Percentiles rank a stretch among this genome's conserved stretches.
These are phyloP conservation scores for Kazachstania bromeliacearum DNA, from an alignment of 805 yeast species.

Conservation along the genomic window DNA sequence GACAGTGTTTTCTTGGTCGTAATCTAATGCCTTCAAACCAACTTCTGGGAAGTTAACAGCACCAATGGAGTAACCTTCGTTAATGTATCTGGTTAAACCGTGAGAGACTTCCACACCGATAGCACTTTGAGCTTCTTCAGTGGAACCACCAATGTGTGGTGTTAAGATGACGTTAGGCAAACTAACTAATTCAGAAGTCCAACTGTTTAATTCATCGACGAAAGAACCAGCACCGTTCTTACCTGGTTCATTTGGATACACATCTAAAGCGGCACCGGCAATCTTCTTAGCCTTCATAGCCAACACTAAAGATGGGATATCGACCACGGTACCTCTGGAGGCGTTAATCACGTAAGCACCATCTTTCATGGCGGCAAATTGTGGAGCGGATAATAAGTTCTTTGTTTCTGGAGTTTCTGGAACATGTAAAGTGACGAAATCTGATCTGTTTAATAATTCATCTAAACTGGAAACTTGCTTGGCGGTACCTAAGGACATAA, in stretches of 20 bases:
- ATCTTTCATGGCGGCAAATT: slow-evolving; percentile 91
- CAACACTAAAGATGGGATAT: slow-evolving; percentile 83
- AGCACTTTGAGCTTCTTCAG: slow-evolving; percentile 97
- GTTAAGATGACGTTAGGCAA: slow-evolving; percentile 85
- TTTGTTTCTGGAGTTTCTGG: slow-evolving; percentile 92
- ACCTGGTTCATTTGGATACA: slow-evolving; percentile 94
- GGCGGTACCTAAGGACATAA: slow-evolving; percentile 96
- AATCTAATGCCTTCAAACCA: slow-evolving; percentile 73
- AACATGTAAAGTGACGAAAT: slow-evolving; percentile 87
- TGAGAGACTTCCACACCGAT: slow-evolving; percentile 93
- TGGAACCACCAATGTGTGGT: slow-evolving; percentile 98
- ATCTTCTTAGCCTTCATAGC: slow-evolving; percentile 89
- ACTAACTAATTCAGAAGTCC: slow-evolving; percentile 74
- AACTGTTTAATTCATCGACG: slow-evolving; percentile 60
- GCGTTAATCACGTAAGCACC: slow-evolving; percentile 94
- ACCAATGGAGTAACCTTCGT: slow-evolving; percentile 90
- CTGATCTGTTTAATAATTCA: slow-evolving; percentile 71
- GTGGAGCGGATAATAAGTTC: slow-evolving; percentile 80
- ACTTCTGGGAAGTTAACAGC: slow-evolving; percentile 99
- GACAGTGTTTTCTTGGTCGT: slow-evolving; percentile 79
- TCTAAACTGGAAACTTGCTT: slow-evolving; percentile 80
- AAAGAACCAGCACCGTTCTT: slow-evolving; percentile 85
- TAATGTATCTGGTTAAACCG: slow-evolving; percentile 80
- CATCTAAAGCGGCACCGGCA: slow-evolving; percentile 96
- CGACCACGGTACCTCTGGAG: slow-evolving; percentile 95